These are phyloP conservation scores for Piromyces finnis DNA, from an alignment of 192 early-diverging fungal genomes.

Conservation along the genomic window DNA sequence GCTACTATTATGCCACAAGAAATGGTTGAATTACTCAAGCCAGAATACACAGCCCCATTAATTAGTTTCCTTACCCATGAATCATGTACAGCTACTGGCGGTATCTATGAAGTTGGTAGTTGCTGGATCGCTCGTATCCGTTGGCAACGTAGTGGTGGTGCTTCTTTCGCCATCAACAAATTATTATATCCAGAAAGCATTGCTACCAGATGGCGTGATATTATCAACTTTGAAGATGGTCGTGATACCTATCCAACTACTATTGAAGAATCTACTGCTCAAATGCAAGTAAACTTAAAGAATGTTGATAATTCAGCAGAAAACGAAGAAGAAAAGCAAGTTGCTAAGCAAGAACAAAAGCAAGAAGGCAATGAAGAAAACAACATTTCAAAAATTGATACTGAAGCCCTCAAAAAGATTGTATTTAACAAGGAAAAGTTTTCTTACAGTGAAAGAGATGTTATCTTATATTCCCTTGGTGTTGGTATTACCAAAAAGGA, in stretches of 20 bases:
- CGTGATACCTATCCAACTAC: conserved; percentile 67
- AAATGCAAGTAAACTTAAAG: conserved; percentile 67
- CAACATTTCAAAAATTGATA: conserved; percentile 18
- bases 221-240: conserved; percentile 90
- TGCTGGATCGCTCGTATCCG: conserved; percentile 52
- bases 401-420: conserved; percentile 40
- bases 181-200: conserved; percentile 73
- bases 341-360: conserved; percentile 8
- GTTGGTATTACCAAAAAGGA: conserved; percentile 78
- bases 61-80: conserved; percentile 91
- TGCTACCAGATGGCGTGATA: conserved; percentile 51
- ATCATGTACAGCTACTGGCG: conserved; percentile 54
- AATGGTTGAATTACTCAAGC: conserved; percentile 84
- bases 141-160: conserved; percentile 88
- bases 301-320: conserved; percentile 27
- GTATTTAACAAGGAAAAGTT: conserved; percentile 25
- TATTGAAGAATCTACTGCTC: conserved; percentile 61
- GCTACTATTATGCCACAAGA: conserved; percentile 92
- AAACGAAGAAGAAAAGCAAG: conserved; percentile 2
- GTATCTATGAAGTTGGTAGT: conserved; percentile 85
- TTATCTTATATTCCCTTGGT: conserved; percentile 85
- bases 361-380: conserved; percentile 9
- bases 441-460: conserved; percentile 72
- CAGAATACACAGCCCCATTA: conserved; percentile 89
- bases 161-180: conserved; percentile 72